These are phyloP conservation scores for Cercospora janseana DNA, from an alignment of 2,329 filamentous ascomycete genomes.

Conservation along the genomic window DNA sequence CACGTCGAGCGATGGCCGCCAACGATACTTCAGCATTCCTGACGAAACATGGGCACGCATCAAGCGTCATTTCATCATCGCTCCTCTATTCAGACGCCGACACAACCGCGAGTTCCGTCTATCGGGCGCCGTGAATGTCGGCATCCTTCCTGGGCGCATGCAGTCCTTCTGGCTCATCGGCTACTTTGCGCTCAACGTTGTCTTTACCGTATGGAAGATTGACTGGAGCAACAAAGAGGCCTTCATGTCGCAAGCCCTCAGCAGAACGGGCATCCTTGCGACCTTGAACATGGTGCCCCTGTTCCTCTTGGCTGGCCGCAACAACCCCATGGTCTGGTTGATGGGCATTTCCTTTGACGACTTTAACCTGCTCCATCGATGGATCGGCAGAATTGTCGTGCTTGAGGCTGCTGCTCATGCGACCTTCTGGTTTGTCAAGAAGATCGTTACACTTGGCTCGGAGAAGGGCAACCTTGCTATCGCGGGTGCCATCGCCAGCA, in stretches of 20 bases:
- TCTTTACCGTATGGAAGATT: conserved; percentile 55
- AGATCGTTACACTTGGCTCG: conserved; percentile 41
- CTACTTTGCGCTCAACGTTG: conserved; percentile 51
- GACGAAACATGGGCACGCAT: conserved; percentile 50
- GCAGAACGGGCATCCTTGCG: conserved; percentile 67
- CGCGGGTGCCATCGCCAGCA: conserved; percentile 39
- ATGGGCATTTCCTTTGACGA: conserved; percentile 77
- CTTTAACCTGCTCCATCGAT: conserved; percentile 77
- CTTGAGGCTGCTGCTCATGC: conserved; percentile 68
- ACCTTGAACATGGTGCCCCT: conserved; percentile 77
- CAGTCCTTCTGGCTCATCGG: conserved; percentile 49
- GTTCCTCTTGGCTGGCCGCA: conserved; percentile 70
- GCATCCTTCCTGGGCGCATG: conserved; percentile 50
- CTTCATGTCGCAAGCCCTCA: conserved; percentile 66
- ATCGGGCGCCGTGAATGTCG: conserved; percentile 50
- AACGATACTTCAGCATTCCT: conserved; percentile 71
- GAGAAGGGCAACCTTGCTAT: conserved; percentile 53
- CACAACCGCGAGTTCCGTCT: conserved; percentile 54
- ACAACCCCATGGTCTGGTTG: conserved; percentile 72
- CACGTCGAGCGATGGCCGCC: conserved; percentile 49
- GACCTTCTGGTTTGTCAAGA: conserved; percentile 55
- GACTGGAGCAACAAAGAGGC: conserved; percentile 59
- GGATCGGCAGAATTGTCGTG: conserved; percentile 74
- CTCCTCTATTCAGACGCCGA: conserved; percentile 48
- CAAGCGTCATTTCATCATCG: conserved; percentile 49